These are phyloP conservation scores for Primulina eburnea DNA, from an alignment of 257 asterid genomes.

Conservation along the genomic window DNA sequence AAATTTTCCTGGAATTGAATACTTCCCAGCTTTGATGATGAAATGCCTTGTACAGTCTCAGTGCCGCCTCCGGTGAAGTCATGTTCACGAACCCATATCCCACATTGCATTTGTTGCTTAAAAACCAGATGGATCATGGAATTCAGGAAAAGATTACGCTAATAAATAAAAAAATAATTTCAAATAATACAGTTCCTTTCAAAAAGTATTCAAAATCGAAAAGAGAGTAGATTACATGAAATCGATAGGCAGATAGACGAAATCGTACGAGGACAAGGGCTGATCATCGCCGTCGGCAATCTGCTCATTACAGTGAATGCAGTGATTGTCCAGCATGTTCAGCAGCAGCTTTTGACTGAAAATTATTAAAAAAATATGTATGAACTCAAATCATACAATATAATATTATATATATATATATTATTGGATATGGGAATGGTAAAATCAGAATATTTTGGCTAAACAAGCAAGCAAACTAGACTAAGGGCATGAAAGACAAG, in stretches of 20 bases:
- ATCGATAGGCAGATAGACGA: constrained; percentile 95
- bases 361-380: constrained; percentile 18
- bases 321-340: constrained; percentile 99
- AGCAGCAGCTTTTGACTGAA: constrained; percentile 90
- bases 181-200: not conserved
- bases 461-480: constrained; percentile 31
- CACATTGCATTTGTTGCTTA: constrained; percentile 87
- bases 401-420: too few species aligned
- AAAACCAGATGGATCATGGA: not conserved
- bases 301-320: constrained; percentile 95
- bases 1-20: constrained; percentile 90
- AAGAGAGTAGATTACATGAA: constrained; percentile 48
- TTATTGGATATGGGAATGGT: not conserved
- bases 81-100: constrained; percentile 99
- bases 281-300: constrained; percentile 66
- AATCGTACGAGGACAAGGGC: constrained; percentile 88
- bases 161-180: not conserved
- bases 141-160: not conserved
- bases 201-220: not conserved
- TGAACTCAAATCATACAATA: not conserved
- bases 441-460: constrained; percentile 34
- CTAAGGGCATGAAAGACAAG: constrained; percentile 1
- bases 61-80: constrained; percentile 96
- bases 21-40: constrained; percentile 94
- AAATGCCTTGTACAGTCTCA: constrained; percentile 85